Percentiles rank a stretch among this genome's conserved stretches.
Conservation (phyloP, 163 green algal species). For the Chlamydomonas reinhardtii region DNA sequence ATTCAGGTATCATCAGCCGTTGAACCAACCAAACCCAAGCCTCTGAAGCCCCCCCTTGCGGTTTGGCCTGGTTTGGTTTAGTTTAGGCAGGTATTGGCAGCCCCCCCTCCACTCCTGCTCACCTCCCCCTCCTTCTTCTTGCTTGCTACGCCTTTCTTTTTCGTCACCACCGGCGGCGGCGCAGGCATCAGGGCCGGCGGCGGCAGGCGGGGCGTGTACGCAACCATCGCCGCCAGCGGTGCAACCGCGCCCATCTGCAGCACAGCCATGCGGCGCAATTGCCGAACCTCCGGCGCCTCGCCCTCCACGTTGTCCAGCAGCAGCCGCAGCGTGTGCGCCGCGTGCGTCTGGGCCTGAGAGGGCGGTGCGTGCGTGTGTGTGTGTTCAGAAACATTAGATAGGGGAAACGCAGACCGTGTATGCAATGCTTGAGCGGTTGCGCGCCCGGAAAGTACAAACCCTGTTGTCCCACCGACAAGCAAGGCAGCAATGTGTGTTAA, state of each 20-base stretch:
- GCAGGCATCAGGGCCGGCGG: constrained; percentile 45
- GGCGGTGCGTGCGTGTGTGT: no score
- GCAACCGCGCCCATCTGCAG: constrained; percentile 54
- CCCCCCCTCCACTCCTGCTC: neutral
- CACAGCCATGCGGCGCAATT: constrained; percentile 5
- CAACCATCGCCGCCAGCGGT: constrained; percentile 48
- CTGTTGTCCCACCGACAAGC: no score
- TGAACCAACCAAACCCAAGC: no score
- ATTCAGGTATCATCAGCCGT: no score
- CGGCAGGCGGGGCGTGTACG: constrained; percentile 53
- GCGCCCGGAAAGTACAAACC: no score
- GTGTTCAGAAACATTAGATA: no score
- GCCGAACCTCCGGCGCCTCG: constrained; percentile 28
- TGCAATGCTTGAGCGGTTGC: no score
- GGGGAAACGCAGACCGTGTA: no score
- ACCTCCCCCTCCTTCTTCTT: constrained; percentile 1
- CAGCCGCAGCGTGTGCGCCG: constrained; percentile 49
- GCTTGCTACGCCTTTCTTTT: constrained; percentile 27
- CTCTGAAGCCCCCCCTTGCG: no score
- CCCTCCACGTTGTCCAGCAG: constrained; percentile 62
- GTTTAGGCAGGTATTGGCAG: no score
- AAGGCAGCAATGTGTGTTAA: no score
- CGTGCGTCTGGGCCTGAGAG: constrained; percentile 34
- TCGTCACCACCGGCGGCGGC: constrained; percentile 35
- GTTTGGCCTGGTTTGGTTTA: no score